phyloP scores from a whole-genome alignment of 352 stramenopile species.

The Pilasporangium apinafurcum region DNA sequence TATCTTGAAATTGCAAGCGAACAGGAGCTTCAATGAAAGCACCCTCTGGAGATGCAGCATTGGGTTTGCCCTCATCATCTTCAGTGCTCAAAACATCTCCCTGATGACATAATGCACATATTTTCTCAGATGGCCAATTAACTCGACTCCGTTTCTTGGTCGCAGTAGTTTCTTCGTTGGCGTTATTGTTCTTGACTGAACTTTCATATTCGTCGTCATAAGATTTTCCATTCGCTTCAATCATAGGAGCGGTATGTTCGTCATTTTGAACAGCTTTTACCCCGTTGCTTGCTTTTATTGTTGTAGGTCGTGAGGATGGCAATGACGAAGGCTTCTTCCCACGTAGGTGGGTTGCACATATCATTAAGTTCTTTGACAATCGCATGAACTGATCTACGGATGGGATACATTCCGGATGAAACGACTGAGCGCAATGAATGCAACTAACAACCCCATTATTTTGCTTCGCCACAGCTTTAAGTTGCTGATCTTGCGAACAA shows the following conservation, averaged over 20 bases:
- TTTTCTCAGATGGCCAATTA: slow-evolving; percentile 15
- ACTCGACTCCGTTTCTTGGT: slow-evolving; percentile 8
- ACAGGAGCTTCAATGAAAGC: slow-evolving; percentile 71
- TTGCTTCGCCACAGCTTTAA: slow-evolving; percentile 33
- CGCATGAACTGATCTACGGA: slow-evolving; percentile 71
- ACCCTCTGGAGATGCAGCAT: slow-evolving; percentile 39
- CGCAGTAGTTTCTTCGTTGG: slow-evolving; percentile 11
- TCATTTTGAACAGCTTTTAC: slow-evolving; percentile 16
- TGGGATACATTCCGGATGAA: slow-evolving; percentile 78
- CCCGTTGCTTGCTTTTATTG: slow-evolving; percentile 2
- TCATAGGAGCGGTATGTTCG: background rate
- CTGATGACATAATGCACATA: slow-evolving; percentile 57
- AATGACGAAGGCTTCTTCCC: slow-evolving; percentile 27
- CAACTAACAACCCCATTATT: slow-evolving; percentile 57
- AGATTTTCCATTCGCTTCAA: no score
- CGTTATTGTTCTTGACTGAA: no score
- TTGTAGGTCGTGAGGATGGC: no score
- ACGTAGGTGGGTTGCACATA: slow-evolving; percentile 79
- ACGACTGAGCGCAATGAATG: slow-evolving; percentile 83
- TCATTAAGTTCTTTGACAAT: slow-evolving; percentile 83
- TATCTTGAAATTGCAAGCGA: slow-evolving; percentile 62
- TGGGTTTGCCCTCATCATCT: slow-evolving; percentile 11
- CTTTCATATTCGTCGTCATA: no score
- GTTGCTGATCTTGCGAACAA: slow-evolving; percentile 30
- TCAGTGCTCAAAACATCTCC: slow-evolving; percentile 19